Base-by-base conservation (phyloP, 2,329 filamentous ascomycete species). In the Botrytis byssoidea region DNA sequence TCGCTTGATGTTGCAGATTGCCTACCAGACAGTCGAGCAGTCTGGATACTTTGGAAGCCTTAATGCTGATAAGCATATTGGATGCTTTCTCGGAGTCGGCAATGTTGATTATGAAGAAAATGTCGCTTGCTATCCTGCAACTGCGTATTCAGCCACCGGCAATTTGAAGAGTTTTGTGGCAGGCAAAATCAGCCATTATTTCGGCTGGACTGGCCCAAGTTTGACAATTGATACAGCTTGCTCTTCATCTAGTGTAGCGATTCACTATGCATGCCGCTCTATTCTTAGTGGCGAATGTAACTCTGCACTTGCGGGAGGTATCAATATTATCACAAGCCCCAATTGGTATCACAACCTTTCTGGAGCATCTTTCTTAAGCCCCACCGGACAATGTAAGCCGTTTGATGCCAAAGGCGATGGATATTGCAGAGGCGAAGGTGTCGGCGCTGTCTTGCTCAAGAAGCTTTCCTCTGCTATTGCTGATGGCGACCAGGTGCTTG, bases 401-500 rank as follows among this genome's bases (percentile, higher is more conserved):
- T 86, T 81, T 32, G 84, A 86, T 71, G 78, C 79, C 79, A 82
- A 76, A 78, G 87, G 83, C 0, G 86, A 88, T 76, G 87, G 88
- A 0, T 89, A 89, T 72, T 88, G 86, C 74, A 84, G 88, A 1
- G 85, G 81, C 0, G 87, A 89, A 32, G 86, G 83, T 7, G 81
- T 85, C 9, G 87, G 81, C 0, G 80, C 83, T 0, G 80, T 89
- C 0, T 81, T 88, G 0, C 74, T 89, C 22, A 89, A 89, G 44
- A 60, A 40, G 55, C 59, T 63, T 37, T 55, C 37, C 16, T n/a
- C 46, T 29, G 70, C 70, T 51, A 8, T 72, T 12, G 59, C 59
- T 37, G 70, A 72, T 65, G 87, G 88, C 32, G 88, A 92, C 78
- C 86, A 85, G 0, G 87, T 89, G 71, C 84, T 86, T 10, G 85